These are phyloP conservation scores for Pseudogymnoascus sp. DNA, from an alignment of 2,329 filamentous ascomycete genomes.

Conservation along the genomic window DNA sequence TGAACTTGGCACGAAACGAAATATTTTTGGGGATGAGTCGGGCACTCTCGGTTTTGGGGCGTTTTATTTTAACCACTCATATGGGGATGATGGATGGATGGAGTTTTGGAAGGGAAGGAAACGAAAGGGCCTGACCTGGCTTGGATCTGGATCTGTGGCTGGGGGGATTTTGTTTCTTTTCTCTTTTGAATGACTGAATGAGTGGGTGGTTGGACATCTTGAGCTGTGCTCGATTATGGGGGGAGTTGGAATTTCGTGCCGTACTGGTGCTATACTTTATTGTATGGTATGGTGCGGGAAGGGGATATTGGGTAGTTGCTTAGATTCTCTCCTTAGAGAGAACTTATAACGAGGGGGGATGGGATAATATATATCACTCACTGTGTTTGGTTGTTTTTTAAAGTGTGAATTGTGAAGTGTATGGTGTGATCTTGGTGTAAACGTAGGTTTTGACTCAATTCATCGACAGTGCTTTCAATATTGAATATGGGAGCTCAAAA, in stretches of 20 bases:
- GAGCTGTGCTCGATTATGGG: not conserved
- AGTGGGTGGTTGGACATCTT: not conserved
- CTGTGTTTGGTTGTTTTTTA: not conserved
- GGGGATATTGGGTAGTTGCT: not conserved
- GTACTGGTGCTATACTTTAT: not conserved
- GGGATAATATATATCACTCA: not conserved
- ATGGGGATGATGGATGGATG: not conserved
- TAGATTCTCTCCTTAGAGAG: not conserved
- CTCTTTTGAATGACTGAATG: not conserved
- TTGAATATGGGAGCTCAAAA: no score
- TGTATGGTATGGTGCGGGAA: not conserved
- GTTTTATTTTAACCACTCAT: not conserved
- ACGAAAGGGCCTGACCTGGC: not conserved
- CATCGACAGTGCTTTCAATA: no score
- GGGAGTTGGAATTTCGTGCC: not conserved
- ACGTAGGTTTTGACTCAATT: not conserved
- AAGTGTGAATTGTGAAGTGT: not conserved
- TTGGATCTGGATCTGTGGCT: not conserved
- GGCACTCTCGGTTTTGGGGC: not conserved
- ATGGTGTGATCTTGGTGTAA: not conserved
- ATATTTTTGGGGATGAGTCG: not conserved
- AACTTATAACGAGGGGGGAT: not conserved
- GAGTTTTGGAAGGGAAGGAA: not conserved
- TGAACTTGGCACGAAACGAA: not conserved
- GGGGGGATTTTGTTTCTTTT: not conserved